phyloP scores from a whole-genome alignment of 2,329 filamentous ascomycete species.

The Zymoseptoria crescenta region DNA sequence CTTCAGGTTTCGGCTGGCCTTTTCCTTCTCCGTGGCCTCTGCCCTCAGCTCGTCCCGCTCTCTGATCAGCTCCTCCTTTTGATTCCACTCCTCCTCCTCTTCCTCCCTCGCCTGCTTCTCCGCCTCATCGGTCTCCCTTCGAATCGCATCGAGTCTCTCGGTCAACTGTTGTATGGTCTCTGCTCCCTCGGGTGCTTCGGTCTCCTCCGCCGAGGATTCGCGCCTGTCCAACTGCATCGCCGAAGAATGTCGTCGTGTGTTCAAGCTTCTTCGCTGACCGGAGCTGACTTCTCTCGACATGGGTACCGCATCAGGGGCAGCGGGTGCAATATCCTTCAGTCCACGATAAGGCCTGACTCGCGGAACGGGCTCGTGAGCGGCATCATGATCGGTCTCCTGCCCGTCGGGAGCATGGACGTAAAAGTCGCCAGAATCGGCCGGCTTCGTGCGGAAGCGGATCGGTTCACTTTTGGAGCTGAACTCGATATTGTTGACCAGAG shows the following conservation, averaged over 20 bases:
- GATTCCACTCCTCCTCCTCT: conserved; percentile 43
- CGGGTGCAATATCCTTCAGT: conserved; percentile 47
- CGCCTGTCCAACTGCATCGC: conserved; percentile 38
- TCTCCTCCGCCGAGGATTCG: conserved; percentile 32
- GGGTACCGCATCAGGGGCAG: conserved; percentile 54
- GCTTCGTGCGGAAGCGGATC: conserved; percentile 68
- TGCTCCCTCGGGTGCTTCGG: conserved; percentile 48
- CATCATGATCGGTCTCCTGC: conserved; percentile 31
- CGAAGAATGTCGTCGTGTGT: conserved; percentile 58
- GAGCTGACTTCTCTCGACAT: conserved; percentile 60
- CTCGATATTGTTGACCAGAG: conserved; percentile 83
- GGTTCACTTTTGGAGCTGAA: conserved; percentile 85
- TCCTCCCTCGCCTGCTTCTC: conserved; percentile 59
- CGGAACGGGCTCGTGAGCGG: conserved; percentile 42
- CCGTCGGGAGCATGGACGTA: conserved; percentile 27
- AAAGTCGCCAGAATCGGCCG: conserved; percentile 36
- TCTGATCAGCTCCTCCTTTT: conserved; percentile 50
- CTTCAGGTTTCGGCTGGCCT: conserved; percentile 75
- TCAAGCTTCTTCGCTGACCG: conserved; percentile 55
- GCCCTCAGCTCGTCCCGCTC: conserved; percentile 74
- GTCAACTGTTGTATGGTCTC: conserved; percentile 71
- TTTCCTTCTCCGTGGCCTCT: conserved; percentile 80
- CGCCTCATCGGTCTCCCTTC: conserved; percentile 75
- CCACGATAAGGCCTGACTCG: conserved; percentile 44
- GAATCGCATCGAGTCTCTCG: conserved; percentile 68